These are phyloP conservation scores for Penicillium odoratum DNA, from an alignment of 495 filamentous ascomycete species.

Conservation along the genomic window DNA sequence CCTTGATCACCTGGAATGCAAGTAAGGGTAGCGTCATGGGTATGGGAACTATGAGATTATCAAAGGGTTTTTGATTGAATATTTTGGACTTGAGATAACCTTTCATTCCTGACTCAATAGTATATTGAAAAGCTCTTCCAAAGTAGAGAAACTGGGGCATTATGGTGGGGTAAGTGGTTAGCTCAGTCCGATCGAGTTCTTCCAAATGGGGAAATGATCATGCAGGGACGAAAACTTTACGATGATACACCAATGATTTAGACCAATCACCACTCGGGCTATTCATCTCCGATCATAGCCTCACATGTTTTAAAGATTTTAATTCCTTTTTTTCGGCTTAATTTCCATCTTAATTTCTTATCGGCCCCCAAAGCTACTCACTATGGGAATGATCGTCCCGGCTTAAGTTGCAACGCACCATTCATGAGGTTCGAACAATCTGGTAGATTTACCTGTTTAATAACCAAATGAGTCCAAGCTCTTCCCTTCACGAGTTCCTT, in stretches of 20 bases:
- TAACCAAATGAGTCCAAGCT: not conserved
- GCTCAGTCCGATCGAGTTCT: slow-evolving; percentile 9
- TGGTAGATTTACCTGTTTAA: not conserved
- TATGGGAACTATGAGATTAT: slow-evolving; percentile 12
- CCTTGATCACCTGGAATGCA: slow-evolving; percentile 34
- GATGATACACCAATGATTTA: slow-evolving; percentile 20
- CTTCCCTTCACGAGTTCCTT: not conserved
- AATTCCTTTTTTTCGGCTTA: not conserved
- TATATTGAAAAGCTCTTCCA: not conserved
- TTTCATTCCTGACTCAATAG: slow-evolving; percentile 29
- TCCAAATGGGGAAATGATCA: slow-evolving; percentile 16
- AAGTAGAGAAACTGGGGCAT: not conserved
- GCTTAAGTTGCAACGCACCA: slow-evolving; percentile 16
- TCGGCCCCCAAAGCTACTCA: slow-evolving; percentile 2
- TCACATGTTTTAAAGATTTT: not conserved
- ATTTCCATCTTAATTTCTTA: slow-evolving; percentile 3
- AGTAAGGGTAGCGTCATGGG: slow-evolving; percentile 26
- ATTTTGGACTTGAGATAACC: slow-evolving; percentile 3
- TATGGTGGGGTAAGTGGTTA: slow-evolving; percentile 15
- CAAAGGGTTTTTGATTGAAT: not conserved
- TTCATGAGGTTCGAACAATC: slow-evolving; percentile 6
- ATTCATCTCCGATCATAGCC: not conserved
- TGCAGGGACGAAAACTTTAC: slow-evolving; percentile 14
- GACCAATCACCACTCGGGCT: slow-evolving; percentile 20
- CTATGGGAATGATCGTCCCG: slow-evolving; percentile 19